Conservation (phyloP, 2,329 filamentous ascomycete genomes). For the Colletotrichum higginsianum region DNA sequence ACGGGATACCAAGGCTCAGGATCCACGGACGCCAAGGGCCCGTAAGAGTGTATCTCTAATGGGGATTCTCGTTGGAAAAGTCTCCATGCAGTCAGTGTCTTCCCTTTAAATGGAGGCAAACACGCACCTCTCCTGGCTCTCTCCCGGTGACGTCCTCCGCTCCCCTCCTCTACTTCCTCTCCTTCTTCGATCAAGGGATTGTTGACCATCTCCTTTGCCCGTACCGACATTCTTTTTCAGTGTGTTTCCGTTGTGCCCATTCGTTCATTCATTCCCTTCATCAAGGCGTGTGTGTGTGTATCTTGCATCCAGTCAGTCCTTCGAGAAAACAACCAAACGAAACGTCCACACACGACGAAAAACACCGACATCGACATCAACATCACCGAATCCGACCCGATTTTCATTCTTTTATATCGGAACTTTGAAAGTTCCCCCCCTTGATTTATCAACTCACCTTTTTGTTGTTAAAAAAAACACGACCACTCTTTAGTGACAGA, state of each 20-base stretch:
- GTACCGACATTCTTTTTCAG: slow-evolving; percentile 35
- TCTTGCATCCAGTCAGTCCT: not conserved
- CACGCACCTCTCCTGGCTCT: slow-evolving; percentile 12
- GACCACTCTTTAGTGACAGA: too few relatives aligned
- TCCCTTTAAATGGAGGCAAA: slow-evolving; percentile 28
- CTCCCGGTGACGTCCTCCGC: not conserved
- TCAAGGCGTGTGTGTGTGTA: not conserved
- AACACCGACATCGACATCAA: too few relatives aligned
- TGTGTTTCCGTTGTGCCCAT: not conserved
- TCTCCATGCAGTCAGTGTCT: slow-evolving; percentile 25
- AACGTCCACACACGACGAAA: slow-evolving; percentile 5
- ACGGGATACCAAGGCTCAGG: too few relatives aligned
- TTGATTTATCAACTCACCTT: not conserved
- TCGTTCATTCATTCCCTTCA: slow-evolving; percentile 38
- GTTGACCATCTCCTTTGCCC: slow-evolving; percentile 41
- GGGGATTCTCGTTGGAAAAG: slow-evolving; percentile 20
- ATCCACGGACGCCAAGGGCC: too few relatives aligned
- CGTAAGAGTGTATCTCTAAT: not conserved
- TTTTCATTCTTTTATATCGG: slow-evolving; percentile 25
- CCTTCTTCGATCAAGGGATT: slow-evolving; percentile 37
- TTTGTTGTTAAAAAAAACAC: not conserved
- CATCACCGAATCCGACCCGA: not conserved
- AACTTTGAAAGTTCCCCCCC: slow-evolving; percentile 29
- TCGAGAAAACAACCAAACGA: not conserved
- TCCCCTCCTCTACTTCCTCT: not conserved